These are phyloP conservation scores for Talaromyces funiculosus DNA, from an alignment of 2,329 filamentous ascomycete genomes.

Conservation along the genomic window DNA sequence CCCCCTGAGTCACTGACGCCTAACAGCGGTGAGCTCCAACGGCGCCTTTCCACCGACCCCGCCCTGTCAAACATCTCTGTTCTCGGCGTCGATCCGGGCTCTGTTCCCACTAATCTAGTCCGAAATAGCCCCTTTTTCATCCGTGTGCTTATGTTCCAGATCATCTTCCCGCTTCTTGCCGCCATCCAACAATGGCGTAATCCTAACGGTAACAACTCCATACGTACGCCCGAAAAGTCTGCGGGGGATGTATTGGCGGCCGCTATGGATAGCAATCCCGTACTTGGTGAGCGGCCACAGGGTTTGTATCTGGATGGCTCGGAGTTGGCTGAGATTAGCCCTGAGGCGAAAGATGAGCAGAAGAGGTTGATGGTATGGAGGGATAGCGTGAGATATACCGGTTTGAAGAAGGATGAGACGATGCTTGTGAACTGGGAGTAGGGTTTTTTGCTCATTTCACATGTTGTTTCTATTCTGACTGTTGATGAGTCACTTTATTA, in stretches of 20 bases:
- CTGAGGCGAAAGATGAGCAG: constrained; percentile 12
- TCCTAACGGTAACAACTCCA: neutral
- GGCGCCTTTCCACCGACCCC: constrained; percentile 24
- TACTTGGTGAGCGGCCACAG: constrained; percentile 11
- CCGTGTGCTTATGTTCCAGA: constrained; percentile 8
- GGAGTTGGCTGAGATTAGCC: constrained; percentile 3
- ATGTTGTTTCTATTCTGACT: neutral
- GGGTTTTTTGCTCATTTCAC: neutral
- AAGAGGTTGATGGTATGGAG: constrained; percentile 15
- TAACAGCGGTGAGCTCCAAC: constrained; percentile 28
- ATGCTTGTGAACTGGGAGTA: constrained; percentile 11
- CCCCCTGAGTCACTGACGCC: neutral
- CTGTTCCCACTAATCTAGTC: constrained; percentile 30
- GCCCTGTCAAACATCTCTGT: constrained; percentile 31
- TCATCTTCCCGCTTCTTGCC: neutral
- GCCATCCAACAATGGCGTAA: neutral
- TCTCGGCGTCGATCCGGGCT: constrained; percentile 37
- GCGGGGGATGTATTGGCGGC: constrained; percentile 7
- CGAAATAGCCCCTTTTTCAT: constrained; percentile 23
- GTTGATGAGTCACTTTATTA: neutral
- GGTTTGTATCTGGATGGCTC: constrained; percentile 12
- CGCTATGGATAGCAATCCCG: constrained; percentile 3
- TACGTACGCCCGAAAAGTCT: neutral
- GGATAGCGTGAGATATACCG: constrained; percentile 13
- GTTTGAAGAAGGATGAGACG: constrained; percentile 11